Evolutionary conservation across 192 early-diverging fungal species (phyloP), one percentile per base, ranked within the genome.

Genomic region (Helicostylum pulchrum): DNA sequence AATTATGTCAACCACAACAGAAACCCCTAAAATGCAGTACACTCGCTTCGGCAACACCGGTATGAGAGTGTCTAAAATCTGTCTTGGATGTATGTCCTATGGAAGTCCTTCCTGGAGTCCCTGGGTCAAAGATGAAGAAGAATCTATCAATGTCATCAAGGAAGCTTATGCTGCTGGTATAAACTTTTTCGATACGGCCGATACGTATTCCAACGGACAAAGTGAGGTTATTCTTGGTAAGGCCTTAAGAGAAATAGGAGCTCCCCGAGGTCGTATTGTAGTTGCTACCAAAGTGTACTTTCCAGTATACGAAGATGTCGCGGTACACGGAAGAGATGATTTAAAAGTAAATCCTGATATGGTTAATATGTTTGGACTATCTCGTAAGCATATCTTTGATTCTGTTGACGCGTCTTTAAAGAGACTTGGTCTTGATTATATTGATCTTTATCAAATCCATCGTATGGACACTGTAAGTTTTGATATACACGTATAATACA

Each of bases 311-410:
- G 83, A 77, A 8, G 79, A 74, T 5, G 74, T 75, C 7, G 75
- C 76, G 46, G 8, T 69, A 1, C n/a, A 34, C 65, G 30, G 23
- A 14, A 2, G 67, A 48, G 23, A 71, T 14, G 45, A 55, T 2
- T 19, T 58, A 0, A n/a, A 36, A 12, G 32, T 48, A 26, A 39
- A 62, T 57, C n/a, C 19, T 2, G 45, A 55, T 30, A 36, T 65
- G 19, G 49, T 67, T 0, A 94, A 94, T 77, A 86, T 86, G 44
- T 77, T 75, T 42, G 92, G 92, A 7, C 71, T 90, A 12, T 91
- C 89, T 5, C 81, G 91, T 46, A 94, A 94, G 53, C 90, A 94
- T 68, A 87, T 94, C 26, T 77, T 92, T 57, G 90, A 94, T 58
- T 87, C 87, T n/a, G 76, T 87, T 7, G 79, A 88, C 12, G 89